phyloP scores from a whole-genome alignment of 805 yeast species.

The Nakazawaea wyomingensis region DNA sequence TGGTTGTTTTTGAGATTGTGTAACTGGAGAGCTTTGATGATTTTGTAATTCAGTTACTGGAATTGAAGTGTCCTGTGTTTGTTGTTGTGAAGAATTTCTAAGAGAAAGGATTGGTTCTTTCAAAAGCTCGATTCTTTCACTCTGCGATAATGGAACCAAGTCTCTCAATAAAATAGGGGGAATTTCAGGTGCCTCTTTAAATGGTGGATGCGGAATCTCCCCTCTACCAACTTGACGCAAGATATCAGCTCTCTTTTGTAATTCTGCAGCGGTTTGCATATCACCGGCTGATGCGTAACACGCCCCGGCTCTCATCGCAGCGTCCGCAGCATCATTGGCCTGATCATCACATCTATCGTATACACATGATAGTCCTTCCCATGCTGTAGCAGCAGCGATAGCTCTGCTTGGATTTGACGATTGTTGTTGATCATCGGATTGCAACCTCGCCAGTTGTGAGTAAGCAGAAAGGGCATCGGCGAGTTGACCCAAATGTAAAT shows the following conservation, averaged over 20 bases:
- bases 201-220: constrained; percentile 38
- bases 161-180: constrained; percentile 38
- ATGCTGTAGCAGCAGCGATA: constrained; percentile 46
- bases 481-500: constrained; percentile 52
- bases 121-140: constrained; percentile 31
- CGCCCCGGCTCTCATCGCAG: constrained; percentile 45
- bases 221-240: constrained; percentile 38
- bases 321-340: constrained; percentile 54
- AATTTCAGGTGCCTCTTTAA: constrained; percentile 43
- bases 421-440: constrained; percentile 31
- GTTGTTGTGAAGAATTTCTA: constrained; percentile 19
- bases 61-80: not conserved
- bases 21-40: constrained; percentile 10
- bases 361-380: constrained; percentile 62
- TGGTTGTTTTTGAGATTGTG: not conserved
- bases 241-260: constrained; percentile 39
- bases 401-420: constrained; percentile 21
- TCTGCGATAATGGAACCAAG: constrained; percentile 35
- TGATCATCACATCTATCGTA: constrained; percentile 62
- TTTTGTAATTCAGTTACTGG: not conserved
- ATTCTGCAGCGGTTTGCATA: constrained; percentile 31
- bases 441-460: constrained; percentile 55
- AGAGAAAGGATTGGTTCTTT: constrained; percentile 1
- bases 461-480: constrained; percentile 65
- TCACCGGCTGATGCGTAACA: constrained; percentile 47